These are phyloP conservation scores for Nakazawaea wickerhamii DNA, from an alignment of 805 yeast species.

Conservation along the genomic window DNA sequence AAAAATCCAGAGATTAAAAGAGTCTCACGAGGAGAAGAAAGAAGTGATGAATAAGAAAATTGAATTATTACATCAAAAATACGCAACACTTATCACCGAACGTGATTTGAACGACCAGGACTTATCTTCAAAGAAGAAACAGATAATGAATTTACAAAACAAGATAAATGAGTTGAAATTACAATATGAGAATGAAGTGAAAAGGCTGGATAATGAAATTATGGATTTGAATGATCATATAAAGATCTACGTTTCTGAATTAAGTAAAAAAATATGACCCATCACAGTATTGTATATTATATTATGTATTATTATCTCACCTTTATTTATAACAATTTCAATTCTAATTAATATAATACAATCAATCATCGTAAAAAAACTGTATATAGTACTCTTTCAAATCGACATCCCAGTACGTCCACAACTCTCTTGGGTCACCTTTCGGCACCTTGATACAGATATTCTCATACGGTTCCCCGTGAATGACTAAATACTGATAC, in stretches of 20 bases:
- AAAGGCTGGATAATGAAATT: slow-evolving; percentile 47
- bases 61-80: slow-evolving; percentile 37
- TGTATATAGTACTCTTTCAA: slow-evolving; percentile 66
- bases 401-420: slow-evolving; percentile 75
- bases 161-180: slow-evolving; percentile 33
- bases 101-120: slow-evolving; percentile 44
- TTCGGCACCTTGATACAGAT: slow-evolving; percentile 72
- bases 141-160: slow-evolving; percentile 38
- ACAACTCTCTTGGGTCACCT: slow-evolving; percentile 46
- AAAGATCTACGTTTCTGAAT: slow-evolving; percentile 45
- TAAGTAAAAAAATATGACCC: slow-evolving; percentile 31
- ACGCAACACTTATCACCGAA: slow-evolving; percentile 43
- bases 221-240: slow-evolving; percentile 52
- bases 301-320: slow-evolving; percentile 9
- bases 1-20: slow-evolving; percentile 37
- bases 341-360: slow-evolving; percentile 9
- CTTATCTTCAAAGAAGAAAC: slow-evolving; percentile 39
- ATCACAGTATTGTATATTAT: not conserved
- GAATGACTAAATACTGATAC: slow-evolving; percentile 67
- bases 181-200: slow-evolving; percentile 47
- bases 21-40: slow-evolving; percentile 41
- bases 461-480: slow-evolving; percentile 90
- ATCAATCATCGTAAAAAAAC: slow-evolving; percentile 45
- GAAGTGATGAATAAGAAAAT: slow-evolving; percentile 36
- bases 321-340: not conserved